phyloP scores from a whole-genome alignment of 768 basidiomycete genomes.

The Boletus sp. region DNA sequence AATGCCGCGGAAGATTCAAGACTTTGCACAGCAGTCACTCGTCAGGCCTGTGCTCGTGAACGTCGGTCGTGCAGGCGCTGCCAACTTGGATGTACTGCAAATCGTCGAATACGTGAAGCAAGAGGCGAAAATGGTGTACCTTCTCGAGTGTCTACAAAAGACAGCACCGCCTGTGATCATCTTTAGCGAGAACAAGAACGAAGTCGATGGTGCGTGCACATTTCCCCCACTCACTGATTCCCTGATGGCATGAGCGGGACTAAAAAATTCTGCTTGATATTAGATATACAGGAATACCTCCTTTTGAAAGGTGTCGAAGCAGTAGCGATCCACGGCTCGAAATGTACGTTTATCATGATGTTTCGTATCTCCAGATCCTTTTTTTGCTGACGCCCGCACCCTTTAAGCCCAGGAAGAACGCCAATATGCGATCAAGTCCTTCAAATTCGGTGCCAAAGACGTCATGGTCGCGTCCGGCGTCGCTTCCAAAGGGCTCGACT shows the following conservation, averaged over 20 bases:
- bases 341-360: constrained; percentile 52
- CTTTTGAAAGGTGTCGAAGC: constrained; percentile 97
- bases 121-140: constrained; percentile 99
- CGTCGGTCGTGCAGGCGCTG: constrained; percentile 96
- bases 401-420: constrained; percentile 92
- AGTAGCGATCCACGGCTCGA: constrained; percentile 97
- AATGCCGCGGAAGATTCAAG: constrained; percentile 98
- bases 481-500: constrained; percentile 97
- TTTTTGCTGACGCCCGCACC: neutral
- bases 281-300: constrained; percentile 98
- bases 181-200: constrained; percentile 99
- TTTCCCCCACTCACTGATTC: neutral
- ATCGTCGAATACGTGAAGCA: constrained; percentile 99
- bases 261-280: neutral
- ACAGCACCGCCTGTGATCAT: constrained; percentile 97
- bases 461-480: constrained; percentile 99
- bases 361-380: neutral
- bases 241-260: neutral
- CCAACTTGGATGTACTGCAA: constrained; percentile 93
- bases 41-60: constrained; percentile 94
- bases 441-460: constrained; percentile 96
- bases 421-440: constrained; percentile 97
- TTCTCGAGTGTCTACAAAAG: constrained; percentile 96
- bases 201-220: constrained; percentile 82
- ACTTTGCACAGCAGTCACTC: constrained; percentile 96